Conservation (phyloP, 331 rosid genomes). For the Acacia pycnantha region DNA sequence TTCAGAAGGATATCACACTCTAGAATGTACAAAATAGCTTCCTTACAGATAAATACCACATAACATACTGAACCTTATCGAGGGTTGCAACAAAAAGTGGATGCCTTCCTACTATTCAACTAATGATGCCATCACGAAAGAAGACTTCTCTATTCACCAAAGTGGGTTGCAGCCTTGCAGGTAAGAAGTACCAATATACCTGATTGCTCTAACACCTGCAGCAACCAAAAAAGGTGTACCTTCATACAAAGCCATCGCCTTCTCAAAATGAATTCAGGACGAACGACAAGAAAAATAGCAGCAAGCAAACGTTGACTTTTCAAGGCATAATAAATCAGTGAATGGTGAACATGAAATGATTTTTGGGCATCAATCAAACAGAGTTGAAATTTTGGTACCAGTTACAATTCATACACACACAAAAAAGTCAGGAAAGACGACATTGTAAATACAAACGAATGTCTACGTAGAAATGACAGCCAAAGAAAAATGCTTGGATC, state of each 20-base stretch:
- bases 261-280: not conserved
- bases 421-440: not conserved
- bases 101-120: not conserved
- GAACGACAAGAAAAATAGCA: not conserved
- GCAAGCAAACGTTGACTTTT: not conserved
- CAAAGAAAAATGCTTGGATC: not conserved
- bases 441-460: not conserved
- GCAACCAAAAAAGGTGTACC: not conserved
- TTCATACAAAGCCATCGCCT: not conserved
- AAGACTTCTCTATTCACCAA: not conserved
- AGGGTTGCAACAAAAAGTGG: not conserved
- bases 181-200: not conserved
- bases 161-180: not conserved
- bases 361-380: not conserved
- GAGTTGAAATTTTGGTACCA: not conserved
- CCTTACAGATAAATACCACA: not conserved
- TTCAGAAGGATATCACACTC: not conserved
- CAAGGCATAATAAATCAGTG: not conserved
- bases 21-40: not conserved
- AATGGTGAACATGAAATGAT: not conserved
- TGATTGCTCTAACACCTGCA: not conserved
- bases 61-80: not conserved
- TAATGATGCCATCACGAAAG: not conserved
- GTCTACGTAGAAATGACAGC: not conserved
- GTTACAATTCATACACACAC: not conserved